phyloP scores from a whole-genome alignment of 257 asterid species.

The Nicotiana obtusifolia region DNA sequence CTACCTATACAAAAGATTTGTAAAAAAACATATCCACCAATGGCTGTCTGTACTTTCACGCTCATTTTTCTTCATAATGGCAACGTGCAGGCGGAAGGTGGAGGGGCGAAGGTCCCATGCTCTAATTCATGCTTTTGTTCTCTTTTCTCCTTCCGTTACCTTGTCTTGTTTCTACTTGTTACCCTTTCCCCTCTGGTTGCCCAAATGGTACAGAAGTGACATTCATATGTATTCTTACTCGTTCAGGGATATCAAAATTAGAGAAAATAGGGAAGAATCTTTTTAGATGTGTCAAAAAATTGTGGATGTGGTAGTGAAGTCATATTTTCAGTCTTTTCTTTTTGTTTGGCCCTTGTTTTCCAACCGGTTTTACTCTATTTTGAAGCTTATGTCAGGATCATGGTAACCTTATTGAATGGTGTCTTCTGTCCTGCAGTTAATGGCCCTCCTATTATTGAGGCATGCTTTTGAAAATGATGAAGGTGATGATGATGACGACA shows the following conservation, averaged over 20 bases:
- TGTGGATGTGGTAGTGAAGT: not conserved
- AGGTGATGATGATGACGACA: conserved; percentile 37
- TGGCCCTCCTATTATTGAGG: conserved; percentile 44
- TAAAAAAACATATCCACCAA: not conserved
- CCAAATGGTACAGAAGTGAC: not conserved
- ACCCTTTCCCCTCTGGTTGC: not conserved
- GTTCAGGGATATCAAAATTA: not conserved
- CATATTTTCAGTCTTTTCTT: not conserved
- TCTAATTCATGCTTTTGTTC: not conserved
- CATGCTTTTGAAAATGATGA: conserved; percentile 39
- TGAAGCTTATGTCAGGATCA: not conserved
- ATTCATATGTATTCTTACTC: not conserved
- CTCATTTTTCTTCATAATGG: not conserved
- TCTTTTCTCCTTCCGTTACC: not conserved
- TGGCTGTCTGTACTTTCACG: too few species aligned
- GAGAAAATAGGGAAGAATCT: not conserved
- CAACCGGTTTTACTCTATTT: not conserved
- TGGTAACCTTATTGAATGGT: not conserved
- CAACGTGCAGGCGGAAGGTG: not conserved
- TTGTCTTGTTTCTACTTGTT: not conserved
- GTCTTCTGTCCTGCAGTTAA: conserved; percentile 21
- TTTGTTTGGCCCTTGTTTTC: not conserved
- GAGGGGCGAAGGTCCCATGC: not conserved
- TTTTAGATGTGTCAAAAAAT: not conserved
- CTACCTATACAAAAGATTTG: too few species aligned